Conservation (phyloP, 1,139 yeast genomes). For the Geotrichum bryndzae region DNA sequence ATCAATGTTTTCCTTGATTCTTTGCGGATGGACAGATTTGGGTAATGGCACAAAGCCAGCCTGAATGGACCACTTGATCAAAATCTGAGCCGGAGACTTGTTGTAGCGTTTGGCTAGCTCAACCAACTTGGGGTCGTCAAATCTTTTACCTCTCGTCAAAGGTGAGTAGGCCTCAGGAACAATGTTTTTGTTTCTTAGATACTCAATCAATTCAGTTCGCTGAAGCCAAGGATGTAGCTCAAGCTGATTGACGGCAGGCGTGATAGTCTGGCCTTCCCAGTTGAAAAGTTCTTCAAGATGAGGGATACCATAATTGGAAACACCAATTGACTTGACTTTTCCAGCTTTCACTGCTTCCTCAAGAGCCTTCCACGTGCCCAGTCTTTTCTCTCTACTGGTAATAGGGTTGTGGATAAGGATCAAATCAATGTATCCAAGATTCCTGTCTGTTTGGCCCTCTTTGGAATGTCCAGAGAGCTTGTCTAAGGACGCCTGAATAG, state of each 20-base stretch:
- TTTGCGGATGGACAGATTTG: conserved; percentile 50
- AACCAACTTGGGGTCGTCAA: conserved; percentile 38
- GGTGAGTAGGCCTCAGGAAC: conserved; percentile 70
- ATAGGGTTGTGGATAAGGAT: conserved; percentile 32
- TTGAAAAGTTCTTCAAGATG: too few species aligned
- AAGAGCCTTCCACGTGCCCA: too few species aligned
- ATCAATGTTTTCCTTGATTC: conserved; percentile 42
- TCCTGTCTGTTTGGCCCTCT: conserved; percentile 20
- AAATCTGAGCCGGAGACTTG: conserved; percentile 48
- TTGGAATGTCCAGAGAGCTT: conserved; percentile 27
- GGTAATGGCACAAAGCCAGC: conserved; percentile 58
- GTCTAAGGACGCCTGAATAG: conserved; percentile 39
- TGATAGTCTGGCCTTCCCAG: too few species aligned
- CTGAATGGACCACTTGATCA: conserved; percentile 23
- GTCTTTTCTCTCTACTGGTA: conserved; percentile 34
- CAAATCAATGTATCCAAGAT: conserved; percentile 44
- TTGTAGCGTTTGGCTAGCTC: conserved; percentile 35
- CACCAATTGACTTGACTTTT: too few species aligned
- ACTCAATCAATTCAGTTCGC: conserved; percentile 56
- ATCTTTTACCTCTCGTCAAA: conserved; percentile 40
- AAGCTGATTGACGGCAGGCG: too few species aligned
- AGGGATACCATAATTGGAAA: not conserved
- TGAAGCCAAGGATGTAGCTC: conserved; percentile 42
- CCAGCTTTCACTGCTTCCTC: too few species aligned
- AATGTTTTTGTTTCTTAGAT: conserved; percentile 48